phyloP scores from a whole-genome alignment of 2,329 filamentous ascomycete genomes.

The Pyricularia sp. region DNA sequence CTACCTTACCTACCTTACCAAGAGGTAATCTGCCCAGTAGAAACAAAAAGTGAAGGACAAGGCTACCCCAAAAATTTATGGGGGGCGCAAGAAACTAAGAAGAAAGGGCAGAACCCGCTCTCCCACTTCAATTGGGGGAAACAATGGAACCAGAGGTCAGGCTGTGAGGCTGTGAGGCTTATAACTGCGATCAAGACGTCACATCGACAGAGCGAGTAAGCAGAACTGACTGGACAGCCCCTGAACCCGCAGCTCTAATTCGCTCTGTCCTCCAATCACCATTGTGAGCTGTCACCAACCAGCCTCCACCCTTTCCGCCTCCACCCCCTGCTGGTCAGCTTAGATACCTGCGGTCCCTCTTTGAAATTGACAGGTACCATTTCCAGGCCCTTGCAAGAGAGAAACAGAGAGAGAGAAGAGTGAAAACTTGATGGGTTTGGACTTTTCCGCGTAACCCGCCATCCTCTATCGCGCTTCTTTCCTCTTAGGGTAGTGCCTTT shows the following conservation, averaged over 20 bases:
- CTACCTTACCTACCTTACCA: background rate
- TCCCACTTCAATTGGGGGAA: background rate
- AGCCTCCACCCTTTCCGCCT: background rate
- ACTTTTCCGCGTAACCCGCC: no score
- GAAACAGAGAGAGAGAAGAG: background rate
- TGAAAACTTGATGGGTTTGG: background rate
- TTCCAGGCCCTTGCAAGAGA: background rate
- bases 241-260: background rate
- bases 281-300: background rate
- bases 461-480: no score
- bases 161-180: constrained; percentile 1
- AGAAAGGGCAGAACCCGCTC: background rate
- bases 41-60: background rate
- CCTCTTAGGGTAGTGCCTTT: no score
- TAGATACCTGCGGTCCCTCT: background rate
- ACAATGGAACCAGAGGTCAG: background rate
- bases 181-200: background rate
- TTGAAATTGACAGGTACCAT: background rate
- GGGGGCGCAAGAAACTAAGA: background rate
- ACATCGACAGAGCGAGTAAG: background rate
- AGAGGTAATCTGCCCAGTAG: background rate
- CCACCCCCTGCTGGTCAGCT: background rate
- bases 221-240: background rate
- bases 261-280: background rate
- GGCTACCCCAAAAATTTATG: background rate